These are phyloP conservation scores for Daphne laureola DNA, from an alignment of 441 rosid genomes.

Conservation along the genomic window DNA sequence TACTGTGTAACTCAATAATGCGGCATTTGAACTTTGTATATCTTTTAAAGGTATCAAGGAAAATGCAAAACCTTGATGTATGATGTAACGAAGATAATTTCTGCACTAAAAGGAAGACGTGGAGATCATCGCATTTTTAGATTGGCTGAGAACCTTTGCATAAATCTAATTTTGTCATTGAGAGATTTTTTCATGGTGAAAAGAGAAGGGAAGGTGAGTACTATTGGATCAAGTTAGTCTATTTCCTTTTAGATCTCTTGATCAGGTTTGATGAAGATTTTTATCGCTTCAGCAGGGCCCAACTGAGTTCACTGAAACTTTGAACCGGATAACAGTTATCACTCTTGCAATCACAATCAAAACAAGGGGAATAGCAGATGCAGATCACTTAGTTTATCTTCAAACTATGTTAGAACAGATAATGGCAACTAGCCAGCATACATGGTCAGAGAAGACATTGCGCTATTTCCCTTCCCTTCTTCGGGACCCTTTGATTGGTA, in stretches of 20 bases:
- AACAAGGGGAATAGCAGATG: slow-evolving; percentile 97
- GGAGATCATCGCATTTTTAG: slow-evolving; percentile 95
- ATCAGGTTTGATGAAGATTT: slow-evolving; percentile 13
- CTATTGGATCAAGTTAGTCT: slow-evolving; percentile 5
- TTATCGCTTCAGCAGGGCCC: slow-evolving; percentile 61
- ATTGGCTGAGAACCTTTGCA: slow-evolving; percentile 91
- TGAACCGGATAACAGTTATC: slow-evolving; percentile 76
- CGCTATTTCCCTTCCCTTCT: slow-evolving; percentile 81
- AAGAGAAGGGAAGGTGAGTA: slow-evolving; percentile 84
- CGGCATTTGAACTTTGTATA: slow-evolving; percentile 3
- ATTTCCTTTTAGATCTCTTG: slow-evolving; percentile 5
- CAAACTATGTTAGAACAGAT: slow-evolving; percentile 91
- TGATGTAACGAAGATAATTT: slow-evolving; percentile 88
- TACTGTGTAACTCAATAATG: slow-evolving; percentile 11
- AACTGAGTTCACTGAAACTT: slow-evolving; percentile 93
- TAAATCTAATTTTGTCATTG: slow-evolving; percentile 81
- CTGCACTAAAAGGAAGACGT: slow-evolving; percentile 86
- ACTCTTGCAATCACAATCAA: slow-evolving; percentile 92
- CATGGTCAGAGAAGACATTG: slow-evolving; percentile 95
- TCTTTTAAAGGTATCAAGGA: slow-evolving; percentile 76
- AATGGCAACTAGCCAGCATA: slow-evolving; percentile 83
- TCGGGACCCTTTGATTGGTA: slow-evolving; percentile 56
- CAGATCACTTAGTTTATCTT: slow-evolving; percentile 85
- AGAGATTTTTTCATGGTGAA: slow-evolving; percentile 88
- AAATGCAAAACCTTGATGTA: slow-evolving; percentile 90